These are phyloP conservation scores for Croton laevigatus DNA, from an alignment of 441 rosid genomes.

Conservation along the genomic window DNA sequence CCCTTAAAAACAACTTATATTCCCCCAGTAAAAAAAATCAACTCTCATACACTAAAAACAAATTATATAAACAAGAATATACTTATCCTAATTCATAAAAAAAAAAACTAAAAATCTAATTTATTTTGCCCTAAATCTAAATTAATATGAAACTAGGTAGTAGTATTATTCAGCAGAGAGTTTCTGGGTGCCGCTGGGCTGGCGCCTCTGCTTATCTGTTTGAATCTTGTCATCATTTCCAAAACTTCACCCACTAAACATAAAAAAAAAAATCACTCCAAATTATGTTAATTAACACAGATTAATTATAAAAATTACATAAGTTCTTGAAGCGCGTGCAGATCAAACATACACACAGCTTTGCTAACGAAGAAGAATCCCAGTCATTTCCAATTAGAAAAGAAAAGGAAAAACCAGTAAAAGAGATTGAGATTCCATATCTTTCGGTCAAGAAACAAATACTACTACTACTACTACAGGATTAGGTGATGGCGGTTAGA, in stretches of 20 bases:
- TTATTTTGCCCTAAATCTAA: no score
- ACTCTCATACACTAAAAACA: no score
- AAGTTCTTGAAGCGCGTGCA: slow-evolving; percentile 16
- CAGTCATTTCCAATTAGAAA: slow-evolving; percentile 1
- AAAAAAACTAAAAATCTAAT: no score
- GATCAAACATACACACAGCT: not conserved
- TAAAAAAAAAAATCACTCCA: slow-evolving; percentile 4
- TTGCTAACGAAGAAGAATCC: no score
- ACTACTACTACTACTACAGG: not conserved
- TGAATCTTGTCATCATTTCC: slow-evolving; percentile 48
- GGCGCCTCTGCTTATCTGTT: slow-evolving; percentile 30
- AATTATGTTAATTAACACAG: not conserved
- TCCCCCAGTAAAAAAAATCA: no score
- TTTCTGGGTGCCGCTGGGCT: slow-evolving; percentile 10
- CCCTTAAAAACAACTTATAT: no score
- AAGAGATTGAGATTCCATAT: slow-evolving; percentile 36
- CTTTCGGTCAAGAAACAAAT: slow-evolving; percentile 34
- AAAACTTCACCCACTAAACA: slow-evolving; percentile 40
- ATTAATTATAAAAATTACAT: not conserved
- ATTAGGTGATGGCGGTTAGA: not conserved
- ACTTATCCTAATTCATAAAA: no score
- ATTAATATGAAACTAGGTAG: no score
- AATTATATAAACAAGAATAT: no score
- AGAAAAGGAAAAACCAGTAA: not conserved
- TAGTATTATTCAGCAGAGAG: slow-evolving; percentile 23